Evolutionary conservation across 2,329 filamentous ascomycete genomes (phyloP).

Genomic region (Aspergillus persii): DNA sequence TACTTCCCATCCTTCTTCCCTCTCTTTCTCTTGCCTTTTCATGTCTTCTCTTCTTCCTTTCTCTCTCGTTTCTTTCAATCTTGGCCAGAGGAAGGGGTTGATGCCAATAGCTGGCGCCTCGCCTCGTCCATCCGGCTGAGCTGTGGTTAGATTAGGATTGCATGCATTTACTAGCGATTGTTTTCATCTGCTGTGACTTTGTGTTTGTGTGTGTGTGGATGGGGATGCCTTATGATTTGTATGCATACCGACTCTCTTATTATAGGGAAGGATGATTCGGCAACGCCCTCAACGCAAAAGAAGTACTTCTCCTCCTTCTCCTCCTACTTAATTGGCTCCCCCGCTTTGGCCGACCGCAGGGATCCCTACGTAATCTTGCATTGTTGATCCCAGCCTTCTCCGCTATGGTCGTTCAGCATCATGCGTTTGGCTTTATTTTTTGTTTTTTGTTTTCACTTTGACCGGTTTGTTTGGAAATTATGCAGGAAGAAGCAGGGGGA

Average conservation of each 20-base stretch:
- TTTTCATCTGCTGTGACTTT: conserved; percentile 8
- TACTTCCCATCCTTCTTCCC: neutral
- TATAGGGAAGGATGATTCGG: conserved; percentile 5
- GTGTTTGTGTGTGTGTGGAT: neutral
- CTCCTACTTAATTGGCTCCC: neutral
- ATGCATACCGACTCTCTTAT: conserved; percentile 11
- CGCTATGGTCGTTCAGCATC: neutral
- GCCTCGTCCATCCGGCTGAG: conserved; percentile 7
- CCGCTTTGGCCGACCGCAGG: conserved; percentile 8
- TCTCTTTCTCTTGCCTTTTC: conserved; percentile 9
- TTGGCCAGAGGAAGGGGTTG: neutral
- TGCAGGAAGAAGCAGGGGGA: neutral
- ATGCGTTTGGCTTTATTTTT: conserved; percentile 5
- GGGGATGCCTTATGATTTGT: conserved; percentile 10
- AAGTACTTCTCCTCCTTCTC: neutral
- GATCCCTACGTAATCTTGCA: conserved; percentile 11
- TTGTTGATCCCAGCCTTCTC: conserved; percentile 4
- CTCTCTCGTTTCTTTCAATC: conserved; percentile 12
- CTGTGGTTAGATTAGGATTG: conserved; percentile 24
- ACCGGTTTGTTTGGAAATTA: neutral
- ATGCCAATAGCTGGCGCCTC: neutral
- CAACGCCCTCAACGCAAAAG: neutral
- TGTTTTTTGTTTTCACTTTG: conserved; percentile 10
- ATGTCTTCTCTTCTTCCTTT: conserved; percentile 25
- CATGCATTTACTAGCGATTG: conserved; percentile 27